Evolutionary conservation across 23 red algal species (phyloP).

Genomic region (Chondrus crispus): DNA sequence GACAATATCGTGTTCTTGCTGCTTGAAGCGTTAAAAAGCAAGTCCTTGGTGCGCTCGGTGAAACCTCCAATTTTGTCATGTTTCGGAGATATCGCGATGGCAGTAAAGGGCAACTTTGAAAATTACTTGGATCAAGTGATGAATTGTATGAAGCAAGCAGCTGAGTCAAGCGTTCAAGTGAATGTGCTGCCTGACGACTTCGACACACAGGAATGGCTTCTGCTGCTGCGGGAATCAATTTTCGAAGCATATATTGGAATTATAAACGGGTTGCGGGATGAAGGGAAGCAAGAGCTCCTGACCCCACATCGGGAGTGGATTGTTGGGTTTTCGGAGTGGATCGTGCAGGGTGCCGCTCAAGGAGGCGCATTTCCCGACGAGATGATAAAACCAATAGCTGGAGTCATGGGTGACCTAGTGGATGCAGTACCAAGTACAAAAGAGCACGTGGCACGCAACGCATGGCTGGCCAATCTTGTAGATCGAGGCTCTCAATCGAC

Average conservation of each 20-base stretch:
- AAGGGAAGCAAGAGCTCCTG: conserved; percentile 64
- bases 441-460: neutral
- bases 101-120: conserved; percentile 86
- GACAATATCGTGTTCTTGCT: conserved; percentile 75
- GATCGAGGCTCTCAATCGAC: conserved; percentile 24
- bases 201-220: conserved; percentile 89
- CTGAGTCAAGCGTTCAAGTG: conserved; percentile 63
- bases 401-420: conserved; percentile 51
- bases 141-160: conserved; percentile 82
- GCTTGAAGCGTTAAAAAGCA: conserved; percentile 73
- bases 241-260: conserved; percentile 92
- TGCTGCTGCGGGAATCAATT: conserved; percentile 80
- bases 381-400: conserved; percentile 17
- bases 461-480: conserved; percentile 35
- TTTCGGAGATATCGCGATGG: conserved; percentile 96
- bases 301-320: conserved; percentile 77
- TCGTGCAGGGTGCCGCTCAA: conserved; percentile 4
- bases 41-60: conserved; percentile 74
- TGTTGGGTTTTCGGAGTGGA: conserved; percentile 60
- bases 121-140: conserved; percentile 76
- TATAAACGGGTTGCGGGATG: conserved; percentile 77
- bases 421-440: conserved; percentile 54
- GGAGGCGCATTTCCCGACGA: conserved; percentile 8
- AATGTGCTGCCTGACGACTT: conserved; percentile 76
- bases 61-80: conserved; percentile 89